A percentile compares a stretch with the other conserved stretches of the same genome.
Evolutionary conservation across 1,284 basidiomycete genomes (phyloP).

Genomic region (Xerocomus amazonicus): DNA sequence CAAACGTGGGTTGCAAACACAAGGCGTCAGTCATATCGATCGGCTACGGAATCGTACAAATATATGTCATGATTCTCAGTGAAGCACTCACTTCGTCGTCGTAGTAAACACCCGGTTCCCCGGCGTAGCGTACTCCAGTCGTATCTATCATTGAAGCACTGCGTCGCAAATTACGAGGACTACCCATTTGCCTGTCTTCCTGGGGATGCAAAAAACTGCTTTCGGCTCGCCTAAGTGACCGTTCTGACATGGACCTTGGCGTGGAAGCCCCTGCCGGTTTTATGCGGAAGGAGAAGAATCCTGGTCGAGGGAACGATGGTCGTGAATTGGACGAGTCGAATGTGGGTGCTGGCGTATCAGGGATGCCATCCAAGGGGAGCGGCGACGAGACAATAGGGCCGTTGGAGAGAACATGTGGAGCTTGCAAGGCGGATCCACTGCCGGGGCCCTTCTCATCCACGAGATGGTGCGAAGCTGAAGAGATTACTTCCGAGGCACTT

Average conservation of each 20-base stretch:
- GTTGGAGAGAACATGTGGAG: conserved; percentile 9
- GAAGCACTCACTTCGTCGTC: conserved; percentile 20
- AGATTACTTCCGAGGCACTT: conserved; percentile 12
- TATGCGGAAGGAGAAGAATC: conserved; percentile 14
- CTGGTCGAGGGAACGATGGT: conserved; percentile 12
- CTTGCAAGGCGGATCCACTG: background rate
- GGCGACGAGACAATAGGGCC: conserved; percentile 1
- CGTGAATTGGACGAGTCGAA: background rate
- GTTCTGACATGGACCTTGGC: conserved; percentile 19
- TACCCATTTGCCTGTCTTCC: conserved; percentile 44
- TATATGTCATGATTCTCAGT: background rate
- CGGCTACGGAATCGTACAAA: background rate
- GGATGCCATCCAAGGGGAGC: background rate
- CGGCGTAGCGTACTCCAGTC: conserved; percentile 48
- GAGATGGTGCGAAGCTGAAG: conserved; percentile 2
- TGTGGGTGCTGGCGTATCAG: background rate
- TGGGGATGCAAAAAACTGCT: conserved; percentile 1
- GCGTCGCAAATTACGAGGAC: conserved; percentile 41
- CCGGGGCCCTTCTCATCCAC: background rate
- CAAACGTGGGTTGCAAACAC: background rate
- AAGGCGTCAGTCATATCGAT: conserved; percentile 4
- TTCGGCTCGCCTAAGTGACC: conserved; percentile 4
- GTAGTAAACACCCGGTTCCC: conserved; percentile 46
- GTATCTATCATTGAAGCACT: conserved; percentile 23
- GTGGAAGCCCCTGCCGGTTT: conserved; percentile 13